A percentile compares a stretch with the other conserved stretches of the same genome.
These are phyloP conservation scores for Phytophthora sansomeana DNA, from an alignment of 352 stramenopile species.

Conservation along the genomic window DNA sequence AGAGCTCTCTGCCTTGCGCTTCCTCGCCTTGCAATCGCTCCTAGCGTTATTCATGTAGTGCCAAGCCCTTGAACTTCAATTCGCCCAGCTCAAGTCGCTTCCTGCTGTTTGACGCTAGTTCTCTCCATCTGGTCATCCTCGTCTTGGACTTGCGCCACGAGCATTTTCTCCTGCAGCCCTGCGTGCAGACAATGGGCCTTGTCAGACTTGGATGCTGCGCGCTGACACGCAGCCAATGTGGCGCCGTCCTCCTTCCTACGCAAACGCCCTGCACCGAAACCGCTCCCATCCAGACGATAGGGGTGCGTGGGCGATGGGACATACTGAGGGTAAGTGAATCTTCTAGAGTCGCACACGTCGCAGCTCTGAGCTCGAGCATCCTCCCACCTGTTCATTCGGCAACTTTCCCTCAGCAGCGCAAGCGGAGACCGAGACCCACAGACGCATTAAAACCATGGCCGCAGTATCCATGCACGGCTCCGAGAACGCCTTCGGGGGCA, in stretches of 20 bases:
- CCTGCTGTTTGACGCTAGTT: constrained; percentile 12
- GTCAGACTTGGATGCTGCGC: too few species aligned
- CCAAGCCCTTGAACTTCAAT: constrained; percentile 17
- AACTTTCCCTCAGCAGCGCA: constrained; percentile 34
- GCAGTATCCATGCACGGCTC: constrained; percentile 66
- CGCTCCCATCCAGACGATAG: constrained; percentile 24
- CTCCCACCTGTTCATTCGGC: constrained; percentile 22
- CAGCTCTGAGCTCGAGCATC: constrained; percentile 10
- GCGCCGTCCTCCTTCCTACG: constrained; percentile 4
- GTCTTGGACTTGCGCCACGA: too few species aligned
- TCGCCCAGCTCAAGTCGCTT: constrained; percentile 5
- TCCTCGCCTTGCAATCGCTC: not conserved
- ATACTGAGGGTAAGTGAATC: constrained; percentile 37
- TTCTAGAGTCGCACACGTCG: constrained; percentile 36
- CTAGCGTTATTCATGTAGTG: not conserved
- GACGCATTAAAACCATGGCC: constrained; percentile 47
- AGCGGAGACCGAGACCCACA: constrained; percentile 6
- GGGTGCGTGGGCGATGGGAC: constrained; percentile 19
- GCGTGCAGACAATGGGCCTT: too few species aligned
- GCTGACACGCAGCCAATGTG: constrained; percentile 29
- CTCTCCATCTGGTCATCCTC: not conserved
- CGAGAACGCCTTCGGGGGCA: constrained; percentile 56
- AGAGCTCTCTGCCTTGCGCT: constrained; percentile 4
- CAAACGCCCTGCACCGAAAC: constrained; percentile 1
- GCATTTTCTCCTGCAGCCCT: too few species aligned